Base-by-base conservation (phyloP, 352 stramenopile genomes). In the Globisporangium mamillatum region DNA sequence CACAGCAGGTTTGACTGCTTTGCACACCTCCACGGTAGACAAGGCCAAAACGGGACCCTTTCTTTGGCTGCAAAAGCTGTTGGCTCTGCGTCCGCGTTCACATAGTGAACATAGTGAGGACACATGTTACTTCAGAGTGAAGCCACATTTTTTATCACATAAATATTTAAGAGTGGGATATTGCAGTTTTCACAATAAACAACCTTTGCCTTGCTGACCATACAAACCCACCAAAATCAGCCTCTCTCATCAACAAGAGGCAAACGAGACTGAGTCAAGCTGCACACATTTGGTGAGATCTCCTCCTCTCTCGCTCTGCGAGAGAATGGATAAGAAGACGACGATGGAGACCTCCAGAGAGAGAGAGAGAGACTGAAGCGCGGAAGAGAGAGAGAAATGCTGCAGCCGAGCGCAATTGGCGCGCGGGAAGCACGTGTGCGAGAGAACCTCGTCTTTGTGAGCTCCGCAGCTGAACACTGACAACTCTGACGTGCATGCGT, bases 131-230 rank as follows among this genome's bases (percentile, higher is more conserved):
- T 41, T 41, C 34, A 44, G 18, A 50, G 6, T 50, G 41, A 52
- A 52, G 44, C 44, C 44, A 22, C 44, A 52, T 52, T 24, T 50
- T 50, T 52, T 52, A 52, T 24, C 44, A 12, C 44, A 18, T 22
- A 52, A 52, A 52, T 52, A 52, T 52, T 52, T n/a, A 52, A 52
- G 18, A 52, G 44, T 52, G 18, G 44, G 44, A 52, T 52, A 50
- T 52, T 52, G 18, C 22, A 52, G 44, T 52, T 20, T 12, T 52
- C 44, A 24, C 44, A 52, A 52, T 52, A 52, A 52, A 52, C 44
- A 52, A 52, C 44, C 44, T 24, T 9, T 1, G 6, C 44, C 44
- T 8, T 24, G 44, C 44, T 52, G 18, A 52, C 41, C 44, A 52
- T 52, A 52, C 29, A 38, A 38, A 52, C 44, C 44, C 18, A 52